These are phyloP conservation scores for Suaeda aralocaspica DNA, from an alignment of 148 eudicot genomes.

Conservation along the genomic window DNA sequence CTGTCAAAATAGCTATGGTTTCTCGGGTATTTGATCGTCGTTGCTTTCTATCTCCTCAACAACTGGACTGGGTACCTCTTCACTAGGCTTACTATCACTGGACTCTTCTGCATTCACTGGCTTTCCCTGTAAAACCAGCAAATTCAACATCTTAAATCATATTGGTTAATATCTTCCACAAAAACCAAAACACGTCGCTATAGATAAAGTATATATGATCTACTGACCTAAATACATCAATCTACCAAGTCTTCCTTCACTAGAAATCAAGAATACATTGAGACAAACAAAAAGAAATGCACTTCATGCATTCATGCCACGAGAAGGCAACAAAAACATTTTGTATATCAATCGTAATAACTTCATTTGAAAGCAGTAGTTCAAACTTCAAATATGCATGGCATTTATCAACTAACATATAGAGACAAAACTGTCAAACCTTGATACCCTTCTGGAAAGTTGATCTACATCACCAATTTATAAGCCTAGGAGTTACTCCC, in stretches of 20 bases:
- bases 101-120: slow-evolving; percentile 34
- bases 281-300: too few relatives aligned
- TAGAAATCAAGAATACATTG: too few relatives aligned
- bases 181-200: background rate
- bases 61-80: slow-evolving; percentile 26
- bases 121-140: slow-evolving; percentile 39
- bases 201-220: background rate
- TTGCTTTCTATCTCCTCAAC: slow-evolving; percentile 31
- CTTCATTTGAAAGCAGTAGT: background rate
- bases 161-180: background rate
- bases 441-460: too few relatives aligned
- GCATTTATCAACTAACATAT: background rate
- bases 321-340: background rate
- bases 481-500: too few relatives aligned
- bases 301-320: background rate
- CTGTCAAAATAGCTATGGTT: slow-evolving; percentile 19
- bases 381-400: background rate
- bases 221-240: background rate
- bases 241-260: background rate
- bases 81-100: slow-evolving; percentile 31
- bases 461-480: too few relatives aligned
- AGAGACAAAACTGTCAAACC: background rate
- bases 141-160: background rate
- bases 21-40: slow-evolving; percentile 34
- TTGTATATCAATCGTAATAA: background rate